Conservation (phyloP, 306 rosid species). For the Lathyrus tuberosus region DNA sequence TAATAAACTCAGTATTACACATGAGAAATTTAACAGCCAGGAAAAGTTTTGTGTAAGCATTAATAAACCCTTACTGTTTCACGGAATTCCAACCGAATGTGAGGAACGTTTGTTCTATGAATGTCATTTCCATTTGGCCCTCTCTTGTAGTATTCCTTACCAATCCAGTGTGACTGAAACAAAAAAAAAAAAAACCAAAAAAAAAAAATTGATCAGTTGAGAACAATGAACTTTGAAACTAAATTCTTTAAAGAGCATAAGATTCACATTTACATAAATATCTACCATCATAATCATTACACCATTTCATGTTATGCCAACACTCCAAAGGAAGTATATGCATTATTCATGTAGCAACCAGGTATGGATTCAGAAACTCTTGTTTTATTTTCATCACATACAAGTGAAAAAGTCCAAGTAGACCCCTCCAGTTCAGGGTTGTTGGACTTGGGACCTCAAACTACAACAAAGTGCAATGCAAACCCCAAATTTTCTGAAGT, state of each 20-base stretch:
- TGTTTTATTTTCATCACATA: slow-evolving; percentile 22
- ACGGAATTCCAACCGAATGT: slow-evolving; percentile 91
- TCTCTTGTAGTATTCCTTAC: slow-evolving; percentile 80
- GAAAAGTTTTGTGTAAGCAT: slow-evolving; percentile 1
- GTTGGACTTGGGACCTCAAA: background rate
- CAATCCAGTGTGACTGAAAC: slow-evolving; percentile 92
- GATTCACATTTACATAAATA: background rate
- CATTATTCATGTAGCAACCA: slow-evolving; percentile 10
- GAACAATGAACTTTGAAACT: background rate
- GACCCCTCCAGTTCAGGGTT: slow-evolving; percentile 2
- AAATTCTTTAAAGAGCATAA: background rate
- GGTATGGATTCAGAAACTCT: background rate
- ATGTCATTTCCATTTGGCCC: slow-evolving; percentile 97
- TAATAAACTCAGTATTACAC: background rate
- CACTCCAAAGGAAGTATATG: slow-evolving; percentile 20
- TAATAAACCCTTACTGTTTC: slow-evolving; percentile 60
- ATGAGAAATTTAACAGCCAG: slow-evolving; percentile 1
- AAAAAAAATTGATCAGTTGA: slow-evolving; percentile 28
- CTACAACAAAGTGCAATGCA: too few species aligned
- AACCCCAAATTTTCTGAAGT: background rate
- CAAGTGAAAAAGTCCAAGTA: background rate
- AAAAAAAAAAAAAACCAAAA: background rate
- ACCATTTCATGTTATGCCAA: background rate
- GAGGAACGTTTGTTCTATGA: slow-evolving; percentile 94
- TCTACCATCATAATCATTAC: background rate